Conservation (phyloP, 129 eudicot genomes). For the Helichrysum umbraculigerum region DNA sequence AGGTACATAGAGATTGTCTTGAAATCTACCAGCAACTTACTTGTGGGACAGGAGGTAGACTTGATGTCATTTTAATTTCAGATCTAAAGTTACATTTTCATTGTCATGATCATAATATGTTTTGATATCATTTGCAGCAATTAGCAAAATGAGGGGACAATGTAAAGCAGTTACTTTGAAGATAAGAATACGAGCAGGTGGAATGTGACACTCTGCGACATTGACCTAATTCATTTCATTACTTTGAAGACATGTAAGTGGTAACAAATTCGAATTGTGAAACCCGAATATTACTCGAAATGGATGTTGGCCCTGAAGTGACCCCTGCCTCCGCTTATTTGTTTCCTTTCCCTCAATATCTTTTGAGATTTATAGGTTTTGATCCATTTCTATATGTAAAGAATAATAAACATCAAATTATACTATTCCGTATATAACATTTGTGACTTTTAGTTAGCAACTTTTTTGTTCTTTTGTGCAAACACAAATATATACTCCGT, state of each 20-base stretch:
- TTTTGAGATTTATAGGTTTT: slow-evolving; percentile 11
- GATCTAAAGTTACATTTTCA: not conserved
- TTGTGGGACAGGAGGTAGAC: slow-evolving; percentile 30
- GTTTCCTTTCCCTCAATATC: not conserved
- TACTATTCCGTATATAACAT: slow-evolving; percentile 24
- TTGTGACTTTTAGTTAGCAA: not conserved
- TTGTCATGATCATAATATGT: not conserved
- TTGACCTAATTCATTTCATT: slow-evolving; percentile 23
- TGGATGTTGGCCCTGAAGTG: not conserved
- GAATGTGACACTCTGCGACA: slow-evolving; percentile 22
- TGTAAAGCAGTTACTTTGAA: slow-evolving; percentile 21
- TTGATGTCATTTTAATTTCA: not conserved
- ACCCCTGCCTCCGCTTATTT: not conserved
- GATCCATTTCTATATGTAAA: slow-evolving; percentile 8
- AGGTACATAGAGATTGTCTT: slow-evolving; percentile 29
- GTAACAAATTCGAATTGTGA: slow-evolving; percentile 10
- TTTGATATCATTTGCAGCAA: slow-evolving; percentile 18
- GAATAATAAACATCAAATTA: slow-evolving; percentile 22
- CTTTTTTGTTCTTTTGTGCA: not conserved
- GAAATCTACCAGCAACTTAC: slow-evolving; percentile 25
- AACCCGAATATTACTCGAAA: not conserved
- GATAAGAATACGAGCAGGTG: slow-evolving; percentile 24
- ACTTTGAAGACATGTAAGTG: slow-evolving; percentile 24
- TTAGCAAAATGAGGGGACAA: slow-evolving; percentile 15
- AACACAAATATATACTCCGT: too few relatives aligned